phyloP scores from a whole-genome alignment of 129 eudicot species.

The Sambucus nigra region DNA sequence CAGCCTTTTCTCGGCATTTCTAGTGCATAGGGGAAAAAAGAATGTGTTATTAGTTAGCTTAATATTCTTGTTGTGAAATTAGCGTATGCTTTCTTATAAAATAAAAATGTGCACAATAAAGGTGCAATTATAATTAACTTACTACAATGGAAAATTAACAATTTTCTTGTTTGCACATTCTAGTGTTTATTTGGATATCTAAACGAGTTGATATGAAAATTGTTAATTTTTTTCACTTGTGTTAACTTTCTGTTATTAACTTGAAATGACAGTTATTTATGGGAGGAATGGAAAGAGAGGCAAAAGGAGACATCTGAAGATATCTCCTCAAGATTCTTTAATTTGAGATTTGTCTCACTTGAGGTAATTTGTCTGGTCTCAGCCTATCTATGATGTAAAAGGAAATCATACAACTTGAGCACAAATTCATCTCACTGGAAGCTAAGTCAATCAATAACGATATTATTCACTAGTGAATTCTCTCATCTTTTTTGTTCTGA shows the following conservation, averaged over 20 bases:
- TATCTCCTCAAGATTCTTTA: conserved; percentile 44
- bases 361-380: conserved; percentile 49
- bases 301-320: conserved; percentile 50
- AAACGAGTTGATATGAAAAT: neutral
- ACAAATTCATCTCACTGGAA: neutral
- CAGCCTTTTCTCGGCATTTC: no score
- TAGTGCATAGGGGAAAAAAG: no score
- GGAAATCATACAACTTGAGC: neutral
- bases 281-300: conserved; percentile 93
- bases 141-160: no score
- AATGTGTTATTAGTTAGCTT: no score
- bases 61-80: no score
- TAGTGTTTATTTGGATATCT: no score
- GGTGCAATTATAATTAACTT: no score
- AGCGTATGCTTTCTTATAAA: no score
- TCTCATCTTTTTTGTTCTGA: neutral
- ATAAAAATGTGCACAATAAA: no score
- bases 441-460: neutral
- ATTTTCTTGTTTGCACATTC: no score
- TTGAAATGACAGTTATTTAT: conserved; percentile 51
- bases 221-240: neutral
- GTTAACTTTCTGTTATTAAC: no score
- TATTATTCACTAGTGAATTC: neutral
- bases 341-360: conserved; percentile 63
- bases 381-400: conserved; percentile 4